Base-by-base conservation (phyloP, 2,329 filamentous ascomycete species). In the Epichloe baconii region DNA sequence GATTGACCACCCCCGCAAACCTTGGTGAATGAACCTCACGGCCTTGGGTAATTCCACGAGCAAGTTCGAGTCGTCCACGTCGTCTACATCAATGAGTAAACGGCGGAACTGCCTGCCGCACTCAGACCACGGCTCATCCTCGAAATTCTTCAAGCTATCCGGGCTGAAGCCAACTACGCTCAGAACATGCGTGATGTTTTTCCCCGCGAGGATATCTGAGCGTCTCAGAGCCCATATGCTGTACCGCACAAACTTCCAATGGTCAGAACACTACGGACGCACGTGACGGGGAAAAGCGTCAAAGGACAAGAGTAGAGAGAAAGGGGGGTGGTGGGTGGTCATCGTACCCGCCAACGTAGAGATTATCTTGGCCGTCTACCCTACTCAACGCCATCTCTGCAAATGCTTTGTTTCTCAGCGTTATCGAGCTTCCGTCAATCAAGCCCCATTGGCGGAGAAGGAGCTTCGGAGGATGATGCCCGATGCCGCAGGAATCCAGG, bases 141-240 rank as follows among this genome's bases (percentile, higher is more conserved):
- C 72, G 61, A 80, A 68, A 55, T 68, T 69, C 48, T 66, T 68
- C 47, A 69, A 55, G 40, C 59, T 63, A 31, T 61, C 57, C 0
- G 64, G 64, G 51, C 67, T 62, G 58, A 84, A 76, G 45, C 79
- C 78, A 54, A 91, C 68, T 41, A 93, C 86, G 4, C 90, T 95
- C n/a, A 97, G 74, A 34, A 97, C 79, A 68, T 96, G 90, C 3
- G 89, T 95, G 65, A 98, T 88, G 57, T 83, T 82, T 57, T 82
- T 80, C 56, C 85, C 78, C 56, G 78, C 71, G 47, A 97, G 74
- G 37, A 82, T 77, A 50, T 83, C 76, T 54, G 82, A 82, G 54
- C 85, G 82, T 53, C 83, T 82, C 55, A 96, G 71, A 42, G 85
- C 82, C 71, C 90, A 90, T 56, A 95, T 78, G 52, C 90, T 95